These are phyloP conservation scores for Fragaria ananassa DNA, from an alignment of 306 rosid species.

Conservation along the genomic window DNA sequence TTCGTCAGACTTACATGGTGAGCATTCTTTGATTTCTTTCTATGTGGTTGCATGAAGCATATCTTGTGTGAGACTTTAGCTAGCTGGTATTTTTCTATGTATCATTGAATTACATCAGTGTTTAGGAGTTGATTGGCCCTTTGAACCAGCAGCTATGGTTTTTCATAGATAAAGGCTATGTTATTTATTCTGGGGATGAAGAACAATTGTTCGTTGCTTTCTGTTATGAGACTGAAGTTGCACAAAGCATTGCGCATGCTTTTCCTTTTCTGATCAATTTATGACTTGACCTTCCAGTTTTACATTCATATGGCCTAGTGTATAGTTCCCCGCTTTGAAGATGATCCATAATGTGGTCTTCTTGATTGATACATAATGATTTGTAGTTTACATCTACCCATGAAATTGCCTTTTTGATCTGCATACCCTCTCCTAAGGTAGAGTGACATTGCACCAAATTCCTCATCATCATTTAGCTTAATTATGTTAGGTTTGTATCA, in stretches of 20 bases:
- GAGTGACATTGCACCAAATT: not conserved
- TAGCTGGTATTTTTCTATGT: not conserved
- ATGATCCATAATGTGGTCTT: not conserved
- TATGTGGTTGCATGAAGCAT: not conserved
- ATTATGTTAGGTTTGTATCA: not conserved
- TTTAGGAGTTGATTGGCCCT: not conserved
- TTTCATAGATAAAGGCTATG: not conserved
- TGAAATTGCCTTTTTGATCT: not conserved
- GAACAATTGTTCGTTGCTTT: not conserved
- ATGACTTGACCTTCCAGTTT: not conserved
- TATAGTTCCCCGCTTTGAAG: not conserved
- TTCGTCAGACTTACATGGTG: slow-evolving; percentile 73
- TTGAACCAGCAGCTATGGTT: not conserved
- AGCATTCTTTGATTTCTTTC: not conserved
- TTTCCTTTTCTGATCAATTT: not conserved
- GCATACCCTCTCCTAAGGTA: not conserved
- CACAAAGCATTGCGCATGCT: not conserved
- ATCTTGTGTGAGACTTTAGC: not conserved
- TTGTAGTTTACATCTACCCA: not conserved
- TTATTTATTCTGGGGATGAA: not conserved
- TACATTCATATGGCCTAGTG: not conserved
- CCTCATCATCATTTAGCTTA: not conserved
- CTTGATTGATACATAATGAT: not conserved
- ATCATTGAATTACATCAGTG: not conserved
- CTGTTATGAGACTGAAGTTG: not conserved